Base-by-base conservation (phyloP, 2,329 filamentous ascomycete genomes). In the Trichoderma koningii region DNA sequence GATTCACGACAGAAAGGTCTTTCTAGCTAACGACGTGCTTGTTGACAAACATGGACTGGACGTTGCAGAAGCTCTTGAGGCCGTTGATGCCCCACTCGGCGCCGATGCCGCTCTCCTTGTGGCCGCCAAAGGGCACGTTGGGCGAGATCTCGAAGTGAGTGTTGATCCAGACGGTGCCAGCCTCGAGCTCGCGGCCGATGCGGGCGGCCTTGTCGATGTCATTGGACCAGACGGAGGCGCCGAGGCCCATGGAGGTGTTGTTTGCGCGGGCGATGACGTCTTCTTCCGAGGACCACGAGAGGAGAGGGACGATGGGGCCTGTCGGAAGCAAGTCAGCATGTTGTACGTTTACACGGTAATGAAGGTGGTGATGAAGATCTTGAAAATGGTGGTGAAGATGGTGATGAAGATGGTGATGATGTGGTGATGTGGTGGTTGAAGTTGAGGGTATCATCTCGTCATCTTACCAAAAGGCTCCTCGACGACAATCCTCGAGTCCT, bases 101-200 rank as follows among this genome's bases (percentile, higher is more conserved):
- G n/a, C 87, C 87, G 70, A 82, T 88, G 0, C 87, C 88, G 55
- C 85, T 88, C 53, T 79, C 79, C 79, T 89, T 89, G 63, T 81
- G 81, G 17, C 88, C 88, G 5, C 88, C 88, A 71, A 90, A 88
- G 0, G 88, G 87, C 67, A 90, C 76, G 0, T 77, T 76, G 1
- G 82, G 75, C 73, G 89, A 87, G 67, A 89, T 87, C 69, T 90
- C 75, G 53, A 75, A 73, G 7, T 69, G 71, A 9, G 73, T 73
- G 53, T 79, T 79, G 55, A 79, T 75, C 77, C 78, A 79, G 12
- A 80, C 77, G 71, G 76, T 79, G 48, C 85, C 85, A 1, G 84
- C 80, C 71, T 87, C 83, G 42, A 87, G 81, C 34, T 81, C 82
- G 50, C 80, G 79, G 19, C 81, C 77, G 4, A 81, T 72, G n/a